These are phyloP conservation scores for Neurospora sp. DNA, from an alignment of 495 filamentous ascomycete genomes.

Conservation along the genomic window DNA sequence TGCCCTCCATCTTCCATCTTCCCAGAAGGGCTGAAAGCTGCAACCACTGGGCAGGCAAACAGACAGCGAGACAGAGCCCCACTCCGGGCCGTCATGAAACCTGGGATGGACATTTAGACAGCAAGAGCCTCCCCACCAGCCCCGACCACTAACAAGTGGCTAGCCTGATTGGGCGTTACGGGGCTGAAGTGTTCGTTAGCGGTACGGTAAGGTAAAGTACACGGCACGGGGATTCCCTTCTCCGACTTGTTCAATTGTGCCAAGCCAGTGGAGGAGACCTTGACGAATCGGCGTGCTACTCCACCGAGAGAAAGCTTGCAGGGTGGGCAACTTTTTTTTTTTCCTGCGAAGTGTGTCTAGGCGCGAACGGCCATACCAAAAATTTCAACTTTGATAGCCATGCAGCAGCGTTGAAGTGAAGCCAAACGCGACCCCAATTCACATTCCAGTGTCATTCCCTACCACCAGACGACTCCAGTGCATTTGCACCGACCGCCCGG, in stretches of 20 bases:
- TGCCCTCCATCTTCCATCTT: not conserved
- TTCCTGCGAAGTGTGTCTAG: not conserved
- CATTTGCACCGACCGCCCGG: conserved; percentile 1
- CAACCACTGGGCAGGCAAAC: not conserved
- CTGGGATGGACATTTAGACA: not conserved
- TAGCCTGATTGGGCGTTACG: not conserved
- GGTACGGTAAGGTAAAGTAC: not conserved
- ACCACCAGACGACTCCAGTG: not conserved
- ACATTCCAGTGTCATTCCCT: not conserved
- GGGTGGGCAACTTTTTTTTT: conserved; percentile 10
- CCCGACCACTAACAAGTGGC: not conserved
- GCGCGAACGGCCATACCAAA: not conserved
- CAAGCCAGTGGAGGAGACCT: not conserved
- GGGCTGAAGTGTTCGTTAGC: not conserved
- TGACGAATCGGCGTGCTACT: conserved; percentile 13
- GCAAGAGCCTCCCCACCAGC: not conserved
- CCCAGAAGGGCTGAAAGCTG: not conserved
- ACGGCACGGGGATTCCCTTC: not conserved
- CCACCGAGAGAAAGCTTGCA: conserved; percentile 12
- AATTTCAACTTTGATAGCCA: not conserved
- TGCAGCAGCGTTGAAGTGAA: not conserved
- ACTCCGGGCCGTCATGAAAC: not conserved
- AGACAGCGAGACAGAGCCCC: not conserved
- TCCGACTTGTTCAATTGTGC: conserved; percentile 1
- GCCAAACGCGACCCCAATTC: not conserved